phyloP scores from a whole-genome alignment of 345 rosid species.

The Populus ilicifolia region DNA sequence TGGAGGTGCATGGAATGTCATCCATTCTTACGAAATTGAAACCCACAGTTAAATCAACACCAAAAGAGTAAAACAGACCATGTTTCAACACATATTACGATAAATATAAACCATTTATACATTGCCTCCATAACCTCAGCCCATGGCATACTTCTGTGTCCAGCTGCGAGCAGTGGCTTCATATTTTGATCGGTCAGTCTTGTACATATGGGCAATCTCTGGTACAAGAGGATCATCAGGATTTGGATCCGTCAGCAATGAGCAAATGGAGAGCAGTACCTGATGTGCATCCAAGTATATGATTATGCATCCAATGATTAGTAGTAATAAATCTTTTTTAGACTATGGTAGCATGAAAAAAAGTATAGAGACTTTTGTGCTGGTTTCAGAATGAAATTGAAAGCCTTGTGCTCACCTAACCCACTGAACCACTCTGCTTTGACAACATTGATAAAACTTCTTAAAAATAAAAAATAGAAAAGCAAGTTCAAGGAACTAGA shows the following conservation, averaged over 20 bases:
- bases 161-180: constrained; percentile 44
- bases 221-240: constrained; percentile 47
- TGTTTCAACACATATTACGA: not conserved
- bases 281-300: constrained; percentile 7
- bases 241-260: constrained; percentile 41
- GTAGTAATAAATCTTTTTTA: not conserved
- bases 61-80: not conserved
- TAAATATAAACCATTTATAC: not conserved
- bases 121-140: constrained; percentile 16
- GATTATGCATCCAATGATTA: not conserved
- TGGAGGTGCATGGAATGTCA: not conserved
- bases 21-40: not conserved
- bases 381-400: not conserved
- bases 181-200: constrained; percentile 37
- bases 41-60: not conserved
- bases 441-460: not conserved
- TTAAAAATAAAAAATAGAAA: too few relatives aligned
- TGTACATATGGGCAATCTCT: constrained; percentile 46
- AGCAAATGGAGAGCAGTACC: constrained; percentile 44
- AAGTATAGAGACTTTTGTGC: not conserved
- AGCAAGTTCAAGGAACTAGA: not conserved
- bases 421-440: not conserved
- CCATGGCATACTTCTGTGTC: constrained; percentile 49
- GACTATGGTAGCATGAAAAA: not conserved
- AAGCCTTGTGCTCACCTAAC: not conserved